Conservation (phyloP, 2,329 filamentous ascomycete species). For the Hymenoscyphus infarciens region DNA sequence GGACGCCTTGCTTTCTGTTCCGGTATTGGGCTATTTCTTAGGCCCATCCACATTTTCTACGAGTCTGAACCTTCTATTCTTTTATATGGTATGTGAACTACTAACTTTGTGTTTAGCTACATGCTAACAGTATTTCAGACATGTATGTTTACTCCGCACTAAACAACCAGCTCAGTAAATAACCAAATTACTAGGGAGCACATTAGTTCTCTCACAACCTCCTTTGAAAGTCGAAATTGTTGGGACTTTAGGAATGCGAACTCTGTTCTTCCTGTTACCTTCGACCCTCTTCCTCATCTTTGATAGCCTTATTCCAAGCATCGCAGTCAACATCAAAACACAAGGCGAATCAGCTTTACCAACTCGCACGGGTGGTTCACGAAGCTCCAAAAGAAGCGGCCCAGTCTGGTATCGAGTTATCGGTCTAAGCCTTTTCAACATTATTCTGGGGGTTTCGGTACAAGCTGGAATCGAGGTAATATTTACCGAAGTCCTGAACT, state of each 20-base stretch:
- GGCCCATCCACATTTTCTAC: constrained; percentile 68
- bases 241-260: constrained; percentile 63
- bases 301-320: constrained; percentile 65
- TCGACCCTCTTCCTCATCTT: constrained; percentile 70
- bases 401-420: constrained; percentile 46
- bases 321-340: constrained; percentile 66
- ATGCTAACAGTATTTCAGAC: constrained; percentile 46
- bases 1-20: constrained; percentile 68
- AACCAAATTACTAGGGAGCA: constrained; percentile 47
- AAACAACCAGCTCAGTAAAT: background rate
- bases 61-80: constrained; percentile 80
- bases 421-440: constrained; percentile 52
- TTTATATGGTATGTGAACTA: constrained; percentile 71
- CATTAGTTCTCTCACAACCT: constrained; percentile 72
- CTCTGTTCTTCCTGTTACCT: constrained; percentile 69
- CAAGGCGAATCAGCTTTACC: constrained; percentile 52
- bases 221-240: constrained; percentile 72
- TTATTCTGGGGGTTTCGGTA: constrained; percentile 48
- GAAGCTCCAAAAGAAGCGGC: constrained; percentile 37
- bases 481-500: constrained; percentile 49
- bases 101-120: background rate
- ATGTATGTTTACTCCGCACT: constrained; percentile 42
- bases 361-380: constrained; percentile 39
- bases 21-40: constrained; percentile 65
- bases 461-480: constrained; percentile 54